phyloP scores from a whole-genome alignment of 768 basidiomycete genomes.

The Trametes meyenii region DNA sequence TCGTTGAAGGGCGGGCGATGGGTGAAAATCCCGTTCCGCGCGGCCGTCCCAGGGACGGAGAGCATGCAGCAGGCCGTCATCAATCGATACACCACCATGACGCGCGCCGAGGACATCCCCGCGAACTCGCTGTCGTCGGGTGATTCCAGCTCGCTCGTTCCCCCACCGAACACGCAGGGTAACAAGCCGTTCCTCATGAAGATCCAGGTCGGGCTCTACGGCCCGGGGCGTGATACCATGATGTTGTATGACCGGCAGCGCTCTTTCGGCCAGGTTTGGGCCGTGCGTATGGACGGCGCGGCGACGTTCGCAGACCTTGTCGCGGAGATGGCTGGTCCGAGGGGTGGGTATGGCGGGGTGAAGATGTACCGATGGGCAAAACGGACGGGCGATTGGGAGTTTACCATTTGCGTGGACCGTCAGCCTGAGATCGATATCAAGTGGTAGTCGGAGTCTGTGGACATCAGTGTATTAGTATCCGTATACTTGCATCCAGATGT shows the following conservation, averaged over 20 bases:
- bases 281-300: conserved; percentile 30
- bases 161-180: conserved; percentile 38
- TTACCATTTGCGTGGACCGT: conserved; percentile 30
- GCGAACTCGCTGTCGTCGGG: background rate
- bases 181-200: conserved; percentile 44
- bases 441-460: conserved; percentile 18
- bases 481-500: no score
- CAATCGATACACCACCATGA: conserved; percentile 24
- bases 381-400: conserved; percentile 26
- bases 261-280: conserved; percentile 37
- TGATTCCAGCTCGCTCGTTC: conserved; percentile 4
- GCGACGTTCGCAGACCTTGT: conserved; percentile 24
- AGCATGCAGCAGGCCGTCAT: conserved; percentile 13
- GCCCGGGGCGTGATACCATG: conserved; percentile 13
- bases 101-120: conserved; percentile 30
- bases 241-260: conserved; percentile 46
- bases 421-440: conserved; percentile 21
- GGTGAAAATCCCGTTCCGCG: conserved; percentile 33
- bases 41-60: conserved; percentile 12
- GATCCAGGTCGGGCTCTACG: conserved; percentile 33
- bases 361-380: conserved; percentile 37
- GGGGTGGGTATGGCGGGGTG: conserved; percentile 22
- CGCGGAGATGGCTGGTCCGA: conserved; percentile 23
- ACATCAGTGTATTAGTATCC: background rate
- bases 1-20: conserved; percentile 44